Base-by-base conservation (phyloP, 257 asterid genomes). In the Cinchona pubescens region DNA sequence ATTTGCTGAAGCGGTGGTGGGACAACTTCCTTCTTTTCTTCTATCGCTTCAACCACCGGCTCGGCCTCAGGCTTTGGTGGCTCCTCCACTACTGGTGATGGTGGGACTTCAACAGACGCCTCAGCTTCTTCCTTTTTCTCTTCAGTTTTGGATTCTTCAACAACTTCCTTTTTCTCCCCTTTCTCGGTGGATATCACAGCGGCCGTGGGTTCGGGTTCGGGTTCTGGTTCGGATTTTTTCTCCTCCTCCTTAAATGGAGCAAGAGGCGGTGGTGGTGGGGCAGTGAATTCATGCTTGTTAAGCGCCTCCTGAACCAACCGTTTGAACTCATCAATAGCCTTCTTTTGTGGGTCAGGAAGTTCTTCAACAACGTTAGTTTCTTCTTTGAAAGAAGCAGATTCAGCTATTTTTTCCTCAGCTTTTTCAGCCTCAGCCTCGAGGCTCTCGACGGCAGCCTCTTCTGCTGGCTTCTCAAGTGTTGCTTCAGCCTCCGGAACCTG, bases 361-460 rank as follows among this genome's bases (percentile, higher is more conserved):
- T 94, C 99, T 40, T 86, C 97, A 37, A 87, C 96, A 73, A 89
- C 90, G 87, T 92, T 94, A 78, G 92, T 94, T 68, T 94, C 97
- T 85, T 92, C 99, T 81, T 94, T 92, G 61, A 92, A 92, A 0
- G 96, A 92, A 38, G 82, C 85, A 1, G 97, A 92, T 71, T 90
- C 97, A 25, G 79, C 79, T 40, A 90, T 62, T 78, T 77, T 74
- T 79, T 81, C 84, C 58, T 69, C 87, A 14, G 46, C 75, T 8
- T 76, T 85, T 32, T 63, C 87, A 43, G 83, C 82, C 79, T 79
- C 88, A 67, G 62, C 80, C 62, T 72, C 85, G 60, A 30, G n/a
- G 16, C 37, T 86, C 34, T 42, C 73, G 5, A 49, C 76, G 1
- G 49, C 64, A 21, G 43, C 85, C 72, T 70, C 78, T 53, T 71